A percentile compares a stretch with the other conserved stretches of the same genome.
Conservation (phyloP, 805 yeast species). For the Phaffomyces antillensis region DNA sequence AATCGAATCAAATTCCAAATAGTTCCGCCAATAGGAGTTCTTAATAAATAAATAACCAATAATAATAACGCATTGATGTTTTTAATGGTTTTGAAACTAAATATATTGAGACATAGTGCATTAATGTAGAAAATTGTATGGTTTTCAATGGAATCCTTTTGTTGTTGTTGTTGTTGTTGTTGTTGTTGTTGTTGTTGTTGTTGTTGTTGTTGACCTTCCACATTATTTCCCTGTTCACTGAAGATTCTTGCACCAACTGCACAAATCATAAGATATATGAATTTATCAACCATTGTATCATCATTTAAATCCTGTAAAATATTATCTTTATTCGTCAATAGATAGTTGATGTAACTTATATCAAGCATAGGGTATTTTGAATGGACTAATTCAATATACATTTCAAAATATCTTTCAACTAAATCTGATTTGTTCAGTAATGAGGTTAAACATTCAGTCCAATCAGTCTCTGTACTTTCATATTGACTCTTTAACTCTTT, state of each 20-base stretch:
- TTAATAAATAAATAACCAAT: not conserved
- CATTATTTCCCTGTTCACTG: not conserved
- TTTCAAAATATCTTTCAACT: not conserved
- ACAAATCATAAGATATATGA: conserved; percentile 3
- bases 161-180: no score
- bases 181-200: no score
- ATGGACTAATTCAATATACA: conserved; percentile 1
- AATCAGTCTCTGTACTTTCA: not conserved
- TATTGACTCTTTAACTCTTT: not conserved
- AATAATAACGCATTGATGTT: not conserved
- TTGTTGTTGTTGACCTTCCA: no score
- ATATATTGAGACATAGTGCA: not conserved
- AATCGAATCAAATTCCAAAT: conserved; percentile 1
- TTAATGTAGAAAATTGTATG: not conserved
- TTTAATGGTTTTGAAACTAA: not conserved
- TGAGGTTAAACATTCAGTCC: not conserved
- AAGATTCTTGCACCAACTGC: conserved; percentile 1
- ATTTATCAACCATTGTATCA: not conserved
- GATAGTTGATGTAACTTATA: not conserved
- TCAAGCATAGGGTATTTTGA: conserved; percentile 3
- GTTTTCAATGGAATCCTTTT: not conserved
- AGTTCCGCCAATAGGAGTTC: not conserved
- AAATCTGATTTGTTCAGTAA: not conserved
- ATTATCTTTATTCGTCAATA: not conserved
- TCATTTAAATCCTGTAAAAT: not conserved